phyloP scores from a whole-genome alignment of 805 yeast genomes.

The Myxozyma melibiosi region DNA sequence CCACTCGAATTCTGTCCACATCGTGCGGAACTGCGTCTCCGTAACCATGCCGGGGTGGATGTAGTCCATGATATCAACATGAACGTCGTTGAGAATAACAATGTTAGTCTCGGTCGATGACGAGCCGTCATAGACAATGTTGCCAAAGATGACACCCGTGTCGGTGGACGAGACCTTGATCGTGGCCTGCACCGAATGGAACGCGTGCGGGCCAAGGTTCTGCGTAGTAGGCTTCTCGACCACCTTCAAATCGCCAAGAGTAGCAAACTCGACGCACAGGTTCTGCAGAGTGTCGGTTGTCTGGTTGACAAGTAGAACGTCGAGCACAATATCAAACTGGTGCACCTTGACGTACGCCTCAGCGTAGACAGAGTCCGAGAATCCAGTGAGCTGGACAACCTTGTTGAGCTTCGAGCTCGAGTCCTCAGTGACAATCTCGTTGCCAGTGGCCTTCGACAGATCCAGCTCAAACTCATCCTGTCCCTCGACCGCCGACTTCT shows the following conservation, averaged over 20 bases:
- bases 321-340: conserved; percentile 93
- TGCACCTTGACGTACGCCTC: conserved; percentile 96
- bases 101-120: conserved; percentile 87
- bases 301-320: conserved; percentile 91
- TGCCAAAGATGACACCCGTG: conserved; percentile 97
- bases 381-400: conserved; percentile 94
- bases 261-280: conserved; percentile 90
- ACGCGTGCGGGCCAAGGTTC: conserved; percentile 96
- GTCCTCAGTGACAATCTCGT: conserved; percentile 51
- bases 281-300: conserved; percentile 87
- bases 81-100: conserved; percentile 91
- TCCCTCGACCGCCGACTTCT: conserved; percentile 43
- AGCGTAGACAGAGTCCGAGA: conserved; percentile 96
- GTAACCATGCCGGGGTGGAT: conserved; percentile 92
- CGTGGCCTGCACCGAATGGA: conserved; percentile 85
- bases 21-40: conserved; percentile 86
- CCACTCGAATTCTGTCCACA: conserved; percentile 99
- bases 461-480: conserved; percentile 61
- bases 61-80: conserved; percentile 95
- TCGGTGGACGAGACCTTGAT: conserved; percentile 95
- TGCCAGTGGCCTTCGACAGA: conserved; percentile 54
- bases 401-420: conserved; percentile 77
- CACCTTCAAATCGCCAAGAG: conserved; percentile 93
- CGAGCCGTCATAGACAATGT: conserved; percentile 93
- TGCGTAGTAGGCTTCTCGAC: conserved; percentile 87